phyloP scores from a whole-genome alignment of 2,329 filamentous ascomycete genomes.

The Alternaria metachromatica region DNA sequence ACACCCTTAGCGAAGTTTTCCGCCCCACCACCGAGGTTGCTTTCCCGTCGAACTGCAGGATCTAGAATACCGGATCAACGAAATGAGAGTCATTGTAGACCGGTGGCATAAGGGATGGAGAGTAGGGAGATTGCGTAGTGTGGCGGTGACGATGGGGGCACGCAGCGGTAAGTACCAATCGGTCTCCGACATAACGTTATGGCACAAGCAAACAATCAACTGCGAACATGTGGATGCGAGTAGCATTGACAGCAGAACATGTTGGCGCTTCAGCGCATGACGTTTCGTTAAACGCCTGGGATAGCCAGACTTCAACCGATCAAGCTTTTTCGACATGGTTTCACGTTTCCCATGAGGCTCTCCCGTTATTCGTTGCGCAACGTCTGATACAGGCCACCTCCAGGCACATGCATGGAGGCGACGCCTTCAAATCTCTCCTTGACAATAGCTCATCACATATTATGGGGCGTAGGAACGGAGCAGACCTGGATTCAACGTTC shows the following conservation, averaged over 20 bases:
- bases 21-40: conserved; percentile 16
- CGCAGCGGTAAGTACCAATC: neutral
- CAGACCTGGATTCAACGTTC: conserved; percentile 24
- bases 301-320: conserved; percentile 5
- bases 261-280: conserved; percentile 24
- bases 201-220: conserved; percentile 1
- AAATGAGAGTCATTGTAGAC: conserved; percentile 4
- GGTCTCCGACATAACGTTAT: neutral
- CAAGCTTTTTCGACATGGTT: conserved; percentile 23
- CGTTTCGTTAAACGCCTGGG: conserved; percentile 36
- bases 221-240: neutral
- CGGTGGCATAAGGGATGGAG: neutral
- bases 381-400: conserved; percentile 13
- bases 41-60: conserved; percentile 8
- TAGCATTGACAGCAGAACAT: conserved; percentile 9
- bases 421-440: conserved; percentile 25
- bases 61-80: conserved; percentile 15
- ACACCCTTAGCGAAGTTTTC: conserved; percentile 17
- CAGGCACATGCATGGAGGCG: conserved; percentile 30
- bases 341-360: conserved; percentile 24
- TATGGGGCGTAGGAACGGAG: conserved; percentile 28
- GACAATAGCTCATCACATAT: conserved; percentile 23
- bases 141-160: neutral
- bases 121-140: neutral
- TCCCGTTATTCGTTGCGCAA: conserved; percentile 24